phyloP scores from a whole-genome alignment of 371 early-diverging fungal species.

The Apophysomyces ossiformis region DNA sequence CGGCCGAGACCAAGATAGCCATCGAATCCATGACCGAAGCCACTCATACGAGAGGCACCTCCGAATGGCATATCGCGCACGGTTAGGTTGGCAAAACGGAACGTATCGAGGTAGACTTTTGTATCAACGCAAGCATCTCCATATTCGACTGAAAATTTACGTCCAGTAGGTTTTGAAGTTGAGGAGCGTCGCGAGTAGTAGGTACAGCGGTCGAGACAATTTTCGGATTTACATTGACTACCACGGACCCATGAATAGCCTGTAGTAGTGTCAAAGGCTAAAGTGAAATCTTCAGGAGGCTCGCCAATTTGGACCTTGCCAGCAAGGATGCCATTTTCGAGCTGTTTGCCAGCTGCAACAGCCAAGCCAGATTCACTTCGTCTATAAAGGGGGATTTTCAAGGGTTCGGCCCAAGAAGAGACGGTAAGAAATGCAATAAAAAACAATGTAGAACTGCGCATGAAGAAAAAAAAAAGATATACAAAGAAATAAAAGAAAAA shows the following conservation, averaged over 20 bases:
- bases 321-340: slow-evolving; percentile 37
- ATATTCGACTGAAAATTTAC: slow-evolving; percentile 47
- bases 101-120: slow-evolving; percentile 42
- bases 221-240: slow-evolving; percentile 33
- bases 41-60: slow-evolving; percentile 51
- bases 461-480: slow-evolving; percentile 2
- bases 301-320: slow-evolving; percentile 48
- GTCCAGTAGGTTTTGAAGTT: slow-evolving; percentile 32
- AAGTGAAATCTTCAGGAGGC: slow-evolving; percentile 47
- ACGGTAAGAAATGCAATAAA: slow-evolving; percentile 13
- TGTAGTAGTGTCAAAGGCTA: slow-evolving; percentile 50
- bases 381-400: slow-evolving; percentile 30
- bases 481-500: neutral
- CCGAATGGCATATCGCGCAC: slow-evolving; percentile 48
- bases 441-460: slow-evolving; percentile 20
- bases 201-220: slow-evolving; percentile 40
- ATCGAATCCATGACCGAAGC: slow-evolving; percentile 51
- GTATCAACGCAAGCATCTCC: slow-evolving; percentile 52
- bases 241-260: slow-evolving; percentile 57
- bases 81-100: slow-evolving; percentile 40
- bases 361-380: slow-evolving; percentile 20
- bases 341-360: slow-evolving; percentile 24
- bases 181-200: slow-evolving; percentile 44
- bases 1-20: slow-evolving; percentile 54
- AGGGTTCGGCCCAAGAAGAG: slow-evolving; percentile 17